Evolutionary conservation across 2,329 filamentous ascomycete species (phyloP).

Genomic region (Diaporthe nobilis): DNA sequence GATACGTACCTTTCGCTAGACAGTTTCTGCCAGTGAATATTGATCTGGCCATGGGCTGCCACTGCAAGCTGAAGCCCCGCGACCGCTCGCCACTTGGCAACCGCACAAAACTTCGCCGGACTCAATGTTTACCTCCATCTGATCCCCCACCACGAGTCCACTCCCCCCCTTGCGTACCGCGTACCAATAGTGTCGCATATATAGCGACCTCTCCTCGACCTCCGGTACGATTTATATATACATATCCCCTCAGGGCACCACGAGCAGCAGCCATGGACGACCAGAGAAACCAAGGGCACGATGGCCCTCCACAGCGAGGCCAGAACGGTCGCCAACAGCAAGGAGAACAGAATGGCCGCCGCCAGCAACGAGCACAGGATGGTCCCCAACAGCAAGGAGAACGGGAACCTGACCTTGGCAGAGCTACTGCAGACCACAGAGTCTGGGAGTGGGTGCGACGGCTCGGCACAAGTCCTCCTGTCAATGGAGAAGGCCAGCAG

Average conservation of each 20-base stretch:
- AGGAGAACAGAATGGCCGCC: not conserved
- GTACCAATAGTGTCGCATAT: not conserved
- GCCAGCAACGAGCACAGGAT: no score
- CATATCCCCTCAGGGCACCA: not conserved
- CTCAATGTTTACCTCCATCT: not conserved
- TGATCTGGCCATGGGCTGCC: not conserved
- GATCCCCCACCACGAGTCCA: not conserved
- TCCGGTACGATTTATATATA: not conserved
- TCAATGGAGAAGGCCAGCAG: no score
- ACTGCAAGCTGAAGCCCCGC: not conserved
- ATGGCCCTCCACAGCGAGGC: not conserved
- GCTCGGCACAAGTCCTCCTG: not conserved
- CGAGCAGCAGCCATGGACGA: not conserved
- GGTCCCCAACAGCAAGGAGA: no score
- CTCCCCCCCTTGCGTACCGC: not conserved
- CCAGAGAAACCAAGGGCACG: not conserved
- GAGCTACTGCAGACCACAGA: no score
- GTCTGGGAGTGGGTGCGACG: no score
- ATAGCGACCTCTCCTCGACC: not conserved
- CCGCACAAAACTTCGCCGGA: not conserved
- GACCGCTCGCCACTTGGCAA: not conserved
- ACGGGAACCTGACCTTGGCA: no score
- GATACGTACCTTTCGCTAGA: not conserved
- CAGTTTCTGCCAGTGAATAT: not conserved
- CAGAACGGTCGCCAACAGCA: not conserved